Percentiles rank a stretch among this genome's conserved stretches.
These are phyloP conservation scores for Scleroderma bovista DNA, from an alignment of 768 basidiomycete species.

Conservation along the genomic window DNA sequence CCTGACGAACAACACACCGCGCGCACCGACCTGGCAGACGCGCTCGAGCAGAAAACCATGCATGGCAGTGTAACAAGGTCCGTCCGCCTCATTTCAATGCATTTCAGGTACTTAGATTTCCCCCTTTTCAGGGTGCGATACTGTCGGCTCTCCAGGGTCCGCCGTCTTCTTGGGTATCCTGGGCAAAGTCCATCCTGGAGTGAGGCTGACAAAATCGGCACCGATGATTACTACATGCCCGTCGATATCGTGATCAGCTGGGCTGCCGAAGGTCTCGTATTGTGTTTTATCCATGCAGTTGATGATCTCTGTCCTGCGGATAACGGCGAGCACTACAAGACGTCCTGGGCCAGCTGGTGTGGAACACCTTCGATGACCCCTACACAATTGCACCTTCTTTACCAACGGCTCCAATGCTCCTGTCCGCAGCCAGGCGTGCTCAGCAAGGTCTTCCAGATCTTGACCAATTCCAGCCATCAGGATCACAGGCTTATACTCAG, in stretches of 20 bases:
- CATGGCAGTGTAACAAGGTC: slow-evolving; percentile 82
- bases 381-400: slow-evolving; percentile 56
- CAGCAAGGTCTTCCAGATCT: slow-evolving; percentile 74
- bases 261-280: slow-evolving; percentile 80
- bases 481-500: slow-evolving; percentile 57
- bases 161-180: slow-evolving; percentile 63
- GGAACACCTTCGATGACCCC: slow-evolving; percentile 61
- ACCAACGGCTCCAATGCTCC: slow-evolving; percentile 49
- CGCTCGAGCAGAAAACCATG: slow-evolving; percentile 67
- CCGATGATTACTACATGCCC: slow-evolving; percentile 75
- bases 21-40: slow-evolving; percentile 64
- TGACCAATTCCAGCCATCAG: slow-evolving; percentile 46
- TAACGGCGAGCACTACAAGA: slow-evolving; percentile 71
- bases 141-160: slow-evolving; percentile 68
- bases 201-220: slow-evolving; percentile 61
- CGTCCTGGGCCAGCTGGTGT: slow-evolving; percentile 86
- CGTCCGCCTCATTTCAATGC: slow-evolving; percentile 10
- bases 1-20: slow-evolving; percentile 80
- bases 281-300: slow-evolving; percentile 85
- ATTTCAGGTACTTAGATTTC: slow-evolving; percentile 11
- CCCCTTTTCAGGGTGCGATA: slow-evolving; percentile 60
- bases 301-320: slow-evolving; percentile 64
- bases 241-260: slow-evolving; percentile 88
- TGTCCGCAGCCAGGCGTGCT: slow-evolving; percentile 47
- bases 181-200: slow-evolving; percentile 51